Base-by-base conservation (phyloP, 768 basidiomycete genomes). In the Lentinula sp. region DNA sequence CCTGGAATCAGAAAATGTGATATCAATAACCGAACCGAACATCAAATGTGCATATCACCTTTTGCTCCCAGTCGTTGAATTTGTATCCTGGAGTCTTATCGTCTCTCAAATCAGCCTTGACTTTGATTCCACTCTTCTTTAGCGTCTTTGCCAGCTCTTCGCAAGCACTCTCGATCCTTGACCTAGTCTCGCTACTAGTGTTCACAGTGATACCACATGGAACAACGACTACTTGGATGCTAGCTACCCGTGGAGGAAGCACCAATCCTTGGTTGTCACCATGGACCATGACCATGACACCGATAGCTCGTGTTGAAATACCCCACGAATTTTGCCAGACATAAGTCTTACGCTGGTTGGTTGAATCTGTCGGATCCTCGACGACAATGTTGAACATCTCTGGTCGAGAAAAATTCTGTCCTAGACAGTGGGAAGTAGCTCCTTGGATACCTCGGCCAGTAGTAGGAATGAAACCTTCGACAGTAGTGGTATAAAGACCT, bases 321-420 rank as follows among this genome's bases (percentile, higher is more conserved):
- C 97, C 97, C 97, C 97, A 98, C 37, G 93, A 95, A 76, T 98
- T 99, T 75, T 98, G 96, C 94, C 95, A 98, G 10, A 94, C 95
- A 65, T 88, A 87, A 0, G 83, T 73, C 79, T 95, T 95, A 59
- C 80, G 79, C 67, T 83, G 79, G 20, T 81, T 81, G 1, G 80
- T 81, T 6, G 84, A 78, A 67, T 89, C 89, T 52, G 84, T 87
- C 18, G 97, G 95, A 71, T 97, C 93, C 75, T 98, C 95, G 64
- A 99, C 97, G 56, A 87, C 81, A 72, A 99, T 98, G 74, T 96
- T 91, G 77, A 99, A 98, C 97, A 98, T 99, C 73, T 91, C 88
- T 50, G 90, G 85, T 63, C 85, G 86, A 33, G 93, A 96, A 77
- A 99, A 99, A 81, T 98, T 98, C 76, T 98, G 97, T 15, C 97